Percentiles rank a stretch among this genome's conserved stretches.
phyloP scores from a whole-genome alignment of 129 eudicot species.

The Saussurea involucrata region DNA sequence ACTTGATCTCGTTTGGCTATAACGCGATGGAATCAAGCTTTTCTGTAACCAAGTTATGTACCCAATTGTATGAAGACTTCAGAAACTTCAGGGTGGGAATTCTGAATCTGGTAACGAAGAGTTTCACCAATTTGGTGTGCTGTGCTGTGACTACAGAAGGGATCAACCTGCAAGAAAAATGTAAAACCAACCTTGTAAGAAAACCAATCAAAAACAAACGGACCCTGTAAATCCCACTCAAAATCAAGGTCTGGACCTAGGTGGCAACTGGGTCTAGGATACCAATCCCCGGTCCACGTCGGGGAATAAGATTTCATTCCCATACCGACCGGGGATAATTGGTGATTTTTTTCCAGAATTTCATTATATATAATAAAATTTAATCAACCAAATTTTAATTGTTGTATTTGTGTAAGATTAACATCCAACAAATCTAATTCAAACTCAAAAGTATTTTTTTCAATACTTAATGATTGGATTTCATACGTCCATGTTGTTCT shows the following conservation, averaged over 20 bases:
- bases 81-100: constrained; percentile 78
- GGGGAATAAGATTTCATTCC: no score
- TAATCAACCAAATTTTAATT: background rate
- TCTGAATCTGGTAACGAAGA: constrained; percentile 65
- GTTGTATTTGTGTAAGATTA: background rate
- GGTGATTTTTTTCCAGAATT: no score
- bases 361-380: background rate
- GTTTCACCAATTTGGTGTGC: constrained; percentile 87
- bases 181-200: background rate
- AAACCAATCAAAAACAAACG: background rate
- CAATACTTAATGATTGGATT: background rate
- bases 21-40: background rate
- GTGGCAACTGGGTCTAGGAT: no score
- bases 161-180: constrained; percentile 67
- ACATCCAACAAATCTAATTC: background rate
- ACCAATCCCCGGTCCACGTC: no score
- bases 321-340: no score
- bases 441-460: background rate
- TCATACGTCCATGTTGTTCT: background rate
- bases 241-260: no score
- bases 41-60: constrained; percentile 9
- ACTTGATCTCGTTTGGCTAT: background rate
- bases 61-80: constrained; percentile 97
- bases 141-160: constrained; percentile 68
- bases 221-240: background rate